Evolutionary conservation across 108 stramenopile genomes (phyloP).

Genomic region (Cylindrotheca closterium): DNA sequence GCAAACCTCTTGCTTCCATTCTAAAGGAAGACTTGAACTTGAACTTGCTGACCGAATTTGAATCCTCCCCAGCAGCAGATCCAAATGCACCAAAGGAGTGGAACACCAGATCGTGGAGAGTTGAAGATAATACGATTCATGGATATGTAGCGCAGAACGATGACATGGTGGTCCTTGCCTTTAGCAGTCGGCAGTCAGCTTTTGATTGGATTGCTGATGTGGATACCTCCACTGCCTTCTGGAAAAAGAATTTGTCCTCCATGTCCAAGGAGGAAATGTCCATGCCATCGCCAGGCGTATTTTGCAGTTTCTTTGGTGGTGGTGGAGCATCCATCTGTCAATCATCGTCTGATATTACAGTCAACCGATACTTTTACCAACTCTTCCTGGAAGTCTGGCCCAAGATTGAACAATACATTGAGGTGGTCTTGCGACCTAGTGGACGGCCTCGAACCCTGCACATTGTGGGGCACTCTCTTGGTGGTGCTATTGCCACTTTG

Average conservation of each 20-base stretch:
- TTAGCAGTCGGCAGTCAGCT: conserved; percentile 49
- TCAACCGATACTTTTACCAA: conserved; percentile 65
- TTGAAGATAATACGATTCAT: too few species aligned
- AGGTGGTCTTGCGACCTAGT: conserved; percentile 31
- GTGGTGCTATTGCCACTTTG: conserved; percentile 61
- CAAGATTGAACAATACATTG: conserved; percentile 38
- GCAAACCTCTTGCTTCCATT: conserved; percentile 40
- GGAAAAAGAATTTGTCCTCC: conserved; percentile 9
- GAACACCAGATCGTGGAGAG: too few species aligned
- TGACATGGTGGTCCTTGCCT: conserved; percentile 49
- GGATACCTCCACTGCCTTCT: conserved; percentile 35
- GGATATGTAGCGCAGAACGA: conserved; percentile 71
- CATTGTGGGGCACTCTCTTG: conserved; percentile 57
- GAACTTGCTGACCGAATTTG: conserved; percentile 33
- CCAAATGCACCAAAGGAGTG: conserved; percentile 38
- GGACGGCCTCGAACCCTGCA: conserved; percentile 52
- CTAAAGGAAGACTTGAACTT: conserved; percentile 41
- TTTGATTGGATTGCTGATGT: conserved; percentile 62
- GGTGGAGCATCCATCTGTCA: conserved; percentile 24
- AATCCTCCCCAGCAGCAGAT: conserved; percentile 26
- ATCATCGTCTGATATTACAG: conserved; percentile 17
- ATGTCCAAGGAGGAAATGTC: conserved; percentile 34
- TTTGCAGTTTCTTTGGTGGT: conserved; percentile 22
- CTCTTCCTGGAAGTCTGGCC: conserved; percentile 45
- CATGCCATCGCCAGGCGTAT: conserved; percentile 29